Evolutionary conservation across 1,139 yeast genomes (phyloP).

Genomic region (Pichia inconspicua): DNA sequence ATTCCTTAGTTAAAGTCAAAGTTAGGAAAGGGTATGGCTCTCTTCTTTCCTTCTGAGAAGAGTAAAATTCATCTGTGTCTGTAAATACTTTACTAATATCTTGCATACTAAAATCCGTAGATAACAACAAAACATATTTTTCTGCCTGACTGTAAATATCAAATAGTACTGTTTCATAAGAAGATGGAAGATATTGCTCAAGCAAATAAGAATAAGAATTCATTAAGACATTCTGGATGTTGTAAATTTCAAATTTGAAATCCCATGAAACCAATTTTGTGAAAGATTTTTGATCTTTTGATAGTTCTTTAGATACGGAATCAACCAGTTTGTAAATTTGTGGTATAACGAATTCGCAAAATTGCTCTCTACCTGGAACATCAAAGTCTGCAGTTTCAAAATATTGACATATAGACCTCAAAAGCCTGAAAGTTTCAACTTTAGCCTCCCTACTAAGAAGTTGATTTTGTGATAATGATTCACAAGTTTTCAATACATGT

Average conservation of each 20-base stretch:
- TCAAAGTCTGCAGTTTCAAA: constrained; percentile 44
- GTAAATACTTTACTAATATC: constrained; percentile 10
- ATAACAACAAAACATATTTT: constrained; percentile 16
- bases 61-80: constrained; percentile 19
- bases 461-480: constrained; percentile 32
- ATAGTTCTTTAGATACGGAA: constrained; percentile 3
- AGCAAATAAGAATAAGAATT: constrained; percentile 19
- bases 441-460: constrained; percentile 31
- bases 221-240: constrained; percentile 17
- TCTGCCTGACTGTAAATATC: constrained; percentile 16
- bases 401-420: constrained; percentile 45
- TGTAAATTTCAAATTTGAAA: constrained; percentile 22
- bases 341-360: constrained; percentile 20
- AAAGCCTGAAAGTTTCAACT: constrained; percentile 42
- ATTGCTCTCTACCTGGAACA: constrained; percentile 15
- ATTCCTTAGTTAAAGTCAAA: constrained; percentile 15
- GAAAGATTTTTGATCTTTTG: constrained; percentile 1
- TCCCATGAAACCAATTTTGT: constrained; percentile 15
- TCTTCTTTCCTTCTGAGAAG: constrained; percentile 19
- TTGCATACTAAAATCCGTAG: background rate
- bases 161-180: constrained; percentile 11
- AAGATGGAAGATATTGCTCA: constrained; percentile 5
- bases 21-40: constrained; percentile 20
- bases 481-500: constrained; percentile 42
- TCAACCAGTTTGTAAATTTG: constrained; percentile 16